Conservation (phyloP, 164 flowering plant genomes). For the Chimonanthus praecox region DNA sequence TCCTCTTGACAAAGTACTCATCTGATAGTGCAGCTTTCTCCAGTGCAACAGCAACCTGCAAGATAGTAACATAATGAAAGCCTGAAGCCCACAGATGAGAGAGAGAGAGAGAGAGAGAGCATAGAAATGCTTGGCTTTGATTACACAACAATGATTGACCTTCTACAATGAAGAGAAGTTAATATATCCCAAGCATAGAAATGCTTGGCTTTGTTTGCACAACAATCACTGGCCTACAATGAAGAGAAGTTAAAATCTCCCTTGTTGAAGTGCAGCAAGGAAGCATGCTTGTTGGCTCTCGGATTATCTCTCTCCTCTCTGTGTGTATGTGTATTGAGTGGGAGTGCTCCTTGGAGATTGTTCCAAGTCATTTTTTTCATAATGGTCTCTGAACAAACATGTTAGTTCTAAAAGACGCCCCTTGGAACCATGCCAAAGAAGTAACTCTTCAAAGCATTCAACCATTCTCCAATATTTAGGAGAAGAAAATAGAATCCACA, state of each 20-base stretch:
- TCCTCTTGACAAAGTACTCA: constrained; percentile 89
- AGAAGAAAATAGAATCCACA: neutral
- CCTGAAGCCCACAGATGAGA: neutral
- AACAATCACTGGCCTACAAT: neutral
- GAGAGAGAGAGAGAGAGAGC: too few species aligned
- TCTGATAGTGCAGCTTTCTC: constrained; percentile 98
- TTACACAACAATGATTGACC: too few species aligned
- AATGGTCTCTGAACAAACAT: neutral
- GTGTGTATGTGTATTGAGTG: too few species aligned
- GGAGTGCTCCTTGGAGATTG: neutral
- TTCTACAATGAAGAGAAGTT: too few species aligned
- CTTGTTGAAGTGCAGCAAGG: neutral
- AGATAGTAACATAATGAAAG: neutral
- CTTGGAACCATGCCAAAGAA: neutral
- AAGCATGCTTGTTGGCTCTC: neutral
- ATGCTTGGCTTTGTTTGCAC: too few species aligned
- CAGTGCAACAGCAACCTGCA: constrained; percentile 94
- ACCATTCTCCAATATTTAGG: neutral
- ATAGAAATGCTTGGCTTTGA: too few species aligned
- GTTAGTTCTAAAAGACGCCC: neutral
- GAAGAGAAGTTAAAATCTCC: neutral
- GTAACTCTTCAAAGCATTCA: neutral
- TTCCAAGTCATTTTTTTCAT: neutral
- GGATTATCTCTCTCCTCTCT: too few species aligned
- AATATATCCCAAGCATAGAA: too few species aligned